Percentiles rank a stretch among this genome's conserved stretches.
Conservation (phyloP, 169 alveolate species). For the Plasmodium malariae region DNA sequence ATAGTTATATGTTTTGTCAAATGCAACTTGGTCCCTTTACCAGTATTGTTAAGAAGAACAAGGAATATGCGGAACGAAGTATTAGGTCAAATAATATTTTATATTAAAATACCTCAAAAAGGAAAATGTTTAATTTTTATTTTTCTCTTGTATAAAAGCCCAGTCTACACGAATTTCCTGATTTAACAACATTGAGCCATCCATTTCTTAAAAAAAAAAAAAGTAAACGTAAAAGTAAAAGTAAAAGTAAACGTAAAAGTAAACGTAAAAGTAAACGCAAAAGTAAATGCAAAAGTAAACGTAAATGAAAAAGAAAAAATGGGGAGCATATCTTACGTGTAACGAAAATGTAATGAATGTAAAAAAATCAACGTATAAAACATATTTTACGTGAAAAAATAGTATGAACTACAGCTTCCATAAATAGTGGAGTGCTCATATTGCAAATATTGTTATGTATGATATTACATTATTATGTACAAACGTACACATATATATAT, state of each 20-base stretch:
- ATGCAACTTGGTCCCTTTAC: background rate
- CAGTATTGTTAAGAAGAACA: background rate
- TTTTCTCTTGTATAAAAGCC: constrained; percentile 79
- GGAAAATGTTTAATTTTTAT: constrained; percentile 25
- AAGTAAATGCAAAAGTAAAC: background rate
- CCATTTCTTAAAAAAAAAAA: constrained; percentile 77
- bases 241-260: background rate
- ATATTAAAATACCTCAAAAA: background rate
- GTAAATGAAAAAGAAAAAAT: background rate
- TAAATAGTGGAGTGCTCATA: too few relatives aligned
- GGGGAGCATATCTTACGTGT: too few relatives aligned
- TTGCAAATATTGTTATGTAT: too few relatives aligned
- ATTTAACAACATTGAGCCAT: constrained; percentile 59
- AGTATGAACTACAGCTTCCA: too few relatives aligned
- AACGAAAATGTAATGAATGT: too few relatives aligned
- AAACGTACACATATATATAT: too few relatives aligned
- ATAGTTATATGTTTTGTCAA: background rate
- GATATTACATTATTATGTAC: too few relatives aligned
- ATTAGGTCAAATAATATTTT: background rate
- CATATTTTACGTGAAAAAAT: too few relatives aligned
- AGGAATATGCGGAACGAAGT: background rate
- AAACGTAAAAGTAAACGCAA: background rate
- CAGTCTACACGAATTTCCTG: constrained; percentile 77
- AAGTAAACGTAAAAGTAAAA: background rate
- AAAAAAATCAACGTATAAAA: too few relatives aligned